phyloP scores from a whole-genome alignment of 2,329 filamentous ascomycete species.

The Verticillium longisporum region DNA sequence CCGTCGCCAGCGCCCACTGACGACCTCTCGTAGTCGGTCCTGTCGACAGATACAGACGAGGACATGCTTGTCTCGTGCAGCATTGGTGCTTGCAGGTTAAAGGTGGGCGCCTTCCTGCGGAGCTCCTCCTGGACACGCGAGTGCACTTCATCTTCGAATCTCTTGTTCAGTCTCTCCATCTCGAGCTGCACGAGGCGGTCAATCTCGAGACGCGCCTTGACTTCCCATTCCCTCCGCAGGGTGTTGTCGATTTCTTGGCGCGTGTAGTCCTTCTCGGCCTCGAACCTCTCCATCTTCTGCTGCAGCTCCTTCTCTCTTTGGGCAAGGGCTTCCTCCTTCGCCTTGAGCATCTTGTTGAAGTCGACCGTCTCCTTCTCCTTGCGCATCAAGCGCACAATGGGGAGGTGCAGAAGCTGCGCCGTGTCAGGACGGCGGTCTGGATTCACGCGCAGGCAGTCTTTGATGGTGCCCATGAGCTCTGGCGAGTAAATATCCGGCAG shows the following conservation, averaged over 20 bases:
- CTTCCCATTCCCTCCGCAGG: slow-evolving; percentile 87
- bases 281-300: slow-evolving; percentile 55
- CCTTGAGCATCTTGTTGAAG: slow-evolving; percentile 59
- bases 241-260: slow-evolving; percentile 69
- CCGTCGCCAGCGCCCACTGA: slow-evolving; percentile 43
- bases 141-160: slow-evolving; percentile 55
- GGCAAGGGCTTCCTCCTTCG: slow-evolving; percentile 58
- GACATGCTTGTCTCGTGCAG: slow-evolving; percentile 25
- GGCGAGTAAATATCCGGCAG: slow-evolving; percentile 79
- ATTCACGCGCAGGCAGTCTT: slow-evolving; percentile 80
- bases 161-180: slow-evolving; percentile 53
- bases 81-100: slow-evolving; percentile 9
- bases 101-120: slow-evolving; percentile 27
- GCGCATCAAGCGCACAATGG: slow-evolving; percentile 82
- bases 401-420: slow-evolving; percentile 72
- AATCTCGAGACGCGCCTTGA: slow-evolving; percentile 88
- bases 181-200: slow-evolving; percentile 74
- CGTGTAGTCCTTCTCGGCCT: slow-evolving; percentile 59
- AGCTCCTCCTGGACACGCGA: slow-evolving; percentile 54
- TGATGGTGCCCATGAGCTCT: slow-evolving; percentile 79
- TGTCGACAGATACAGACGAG: slow-evolving; percentile 26
- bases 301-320: slow-evolving; percentile 63
- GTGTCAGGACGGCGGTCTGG: slow-evolving; percentile 84
- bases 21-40: slow-evolving; percentile 40
- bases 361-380: slow-evolving; percentile 83